These are phyloP conservation scores for Fusarium staphyleae DNA, from an alignment of 2,329 filamentous ascomycete species.

Conservation along the genomic window DNA sequence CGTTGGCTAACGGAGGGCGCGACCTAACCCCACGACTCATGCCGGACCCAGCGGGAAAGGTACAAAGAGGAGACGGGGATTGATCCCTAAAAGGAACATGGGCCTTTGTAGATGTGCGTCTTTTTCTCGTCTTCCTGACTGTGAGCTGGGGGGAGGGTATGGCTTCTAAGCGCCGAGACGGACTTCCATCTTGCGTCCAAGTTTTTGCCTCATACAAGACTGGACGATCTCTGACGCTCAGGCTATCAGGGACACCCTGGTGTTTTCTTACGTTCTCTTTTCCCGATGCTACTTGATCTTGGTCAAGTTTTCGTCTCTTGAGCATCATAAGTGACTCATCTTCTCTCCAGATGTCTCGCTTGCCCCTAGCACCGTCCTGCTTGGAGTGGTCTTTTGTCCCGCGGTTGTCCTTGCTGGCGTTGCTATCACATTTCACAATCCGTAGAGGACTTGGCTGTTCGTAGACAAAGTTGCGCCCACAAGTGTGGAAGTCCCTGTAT, in stretches of 20 bases:
- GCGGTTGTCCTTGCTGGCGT: constrained; percentile 12
- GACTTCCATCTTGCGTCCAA: constrained; percentile 20
- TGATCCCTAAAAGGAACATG: not conserved
- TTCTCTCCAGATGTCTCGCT: not conserved
- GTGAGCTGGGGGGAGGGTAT: constrained; percentile 19
- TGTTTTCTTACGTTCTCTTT: constrained; percentile 30
- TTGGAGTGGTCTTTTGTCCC: constrained; percentile 38
- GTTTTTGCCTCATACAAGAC: constrained; percentile 11
- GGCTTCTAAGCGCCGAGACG: constrained; percentile 6
- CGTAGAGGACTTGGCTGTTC: constrained; percentile 56
- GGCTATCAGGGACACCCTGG: not conserved
- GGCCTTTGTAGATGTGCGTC: not conserved
- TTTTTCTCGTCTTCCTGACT: constrained; percentile 31
- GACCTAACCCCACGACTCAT: constrained; percentile 20
- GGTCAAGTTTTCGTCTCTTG: constrained; percentile 44
- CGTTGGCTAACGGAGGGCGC: constrained; percentile 34
- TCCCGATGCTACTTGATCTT: constrained; percentile 7
- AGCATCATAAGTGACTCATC: constrained; percentile 45
- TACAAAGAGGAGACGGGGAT: constrained; percentile 9
- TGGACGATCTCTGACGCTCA: not conserved
- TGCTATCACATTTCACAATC: constrained; percentile 53
- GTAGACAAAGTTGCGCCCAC: constrained; percentile 24
- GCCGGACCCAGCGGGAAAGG: constrained; percentile 19
- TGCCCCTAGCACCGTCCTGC: constrained; percentile 32
- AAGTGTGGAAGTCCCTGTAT: constrained; percentile 44